Conservation (phyloP, 2,329 filamentous ascomycete genomes). For the Beauveria caledonica region DNA sequence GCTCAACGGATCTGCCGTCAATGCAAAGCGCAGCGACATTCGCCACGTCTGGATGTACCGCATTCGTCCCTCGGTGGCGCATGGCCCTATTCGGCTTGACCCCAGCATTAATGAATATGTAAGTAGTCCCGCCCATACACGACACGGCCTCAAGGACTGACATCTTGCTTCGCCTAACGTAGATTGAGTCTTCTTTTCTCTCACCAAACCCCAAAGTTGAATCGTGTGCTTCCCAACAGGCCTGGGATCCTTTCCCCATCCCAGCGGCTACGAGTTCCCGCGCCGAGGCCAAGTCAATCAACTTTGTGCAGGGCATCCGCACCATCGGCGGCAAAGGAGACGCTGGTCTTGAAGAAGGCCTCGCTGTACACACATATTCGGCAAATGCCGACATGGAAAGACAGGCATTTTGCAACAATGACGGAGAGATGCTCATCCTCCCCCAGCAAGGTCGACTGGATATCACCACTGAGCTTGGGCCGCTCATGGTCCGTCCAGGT, state of each 20-base stretch:
- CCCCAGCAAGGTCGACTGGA: slow-evolving; percentile 57
- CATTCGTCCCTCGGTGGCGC: slow-evolving; percentile 25
- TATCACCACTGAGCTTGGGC: slow-evolving; percentile 61
- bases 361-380: slow-evolving; percentile 41
- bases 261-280: slow-evolving; percentile 3
- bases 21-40: slow-evolving; percentile 21
- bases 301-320: slow-evolving; percentile 39
- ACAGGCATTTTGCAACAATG: slow-evolving; percentile 45
- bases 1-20: slow-evolving; percentile 35
- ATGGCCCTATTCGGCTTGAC: slow-evolving; percentile 16
- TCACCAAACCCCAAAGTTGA: slow-evolving; percentile 37
- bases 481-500: slow-evolving; percentile 56
- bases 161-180: neutral
- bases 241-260: slow-evolving; percentile 38
- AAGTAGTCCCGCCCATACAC: neutral
- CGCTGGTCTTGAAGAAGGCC: slow-evolving; percentile 38
- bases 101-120: slow-evolving; percentile 22
- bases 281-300: slow-evolving; percentile 32
- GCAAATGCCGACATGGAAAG: slow-evolving; percentile 39
- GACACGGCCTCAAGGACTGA: neutral
- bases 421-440: slow-evolving; percentile 60
- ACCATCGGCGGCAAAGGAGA: slow-evolving; percentile 42
- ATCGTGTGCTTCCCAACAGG: slow-evolving; percentile 36
- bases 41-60: slow-evolving; percentile 29
- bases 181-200: slow-evolving; percentile 35